Evolutionary conservation across 164 flowering plant species (phyloP).

Genomic region (Berberis vulgaris): DNA sequence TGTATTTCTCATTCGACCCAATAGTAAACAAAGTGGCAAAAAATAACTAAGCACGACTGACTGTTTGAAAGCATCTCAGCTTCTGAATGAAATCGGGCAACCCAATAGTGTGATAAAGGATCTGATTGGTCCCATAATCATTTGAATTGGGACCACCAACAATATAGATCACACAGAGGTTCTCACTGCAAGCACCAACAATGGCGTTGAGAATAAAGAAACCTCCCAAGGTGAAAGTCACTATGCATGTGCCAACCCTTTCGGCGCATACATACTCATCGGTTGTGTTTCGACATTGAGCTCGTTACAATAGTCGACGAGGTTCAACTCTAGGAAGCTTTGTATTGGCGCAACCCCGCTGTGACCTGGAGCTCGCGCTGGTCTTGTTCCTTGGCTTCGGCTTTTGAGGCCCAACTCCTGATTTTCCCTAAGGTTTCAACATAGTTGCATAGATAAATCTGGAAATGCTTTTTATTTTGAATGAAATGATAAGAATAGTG

Average conservation of each 20-base stretch:
- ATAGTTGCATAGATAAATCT: no score
- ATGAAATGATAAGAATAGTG: no score
- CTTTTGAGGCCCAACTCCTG: no score
- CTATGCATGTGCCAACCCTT: slow-evolving; percentile 85
- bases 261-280: slow-evolving; percentile 78
- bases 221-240: slow-evolving; percentile 89
- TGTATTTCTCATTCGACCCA: no score
- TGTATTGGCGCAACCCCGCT: no score
- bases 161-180: slow-evolving; percentile 63
- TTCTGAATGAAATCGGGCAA: slow-evolving; percentile 73
- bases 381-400: no score
- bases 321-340: slow-evolving; percentile 55
- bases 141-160: slow-evolving; percentile 87
- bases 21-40: no score
- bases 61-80: slow-evolving; percentile 65
- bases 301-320: slow-evolving; percentile 87
- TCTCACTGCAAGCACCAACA: slow-evolving; percentile 88
- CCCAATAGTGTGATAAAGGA: slow-evolving; percentile 77
- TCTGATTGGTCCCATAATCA: slow-evolving; percentile 65
- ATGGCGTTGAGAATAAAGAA: slow-evolving; percentile 75
- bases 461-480: no score
- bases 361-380: no score
- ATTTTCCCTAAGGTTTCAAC: no score
- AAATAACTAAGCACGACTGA: no score
- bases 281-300: slow-evolving; percentile 92